These are phyloP conservation scores for Fusarium equiseti DNA, from an alignment of 2,329 filamentous ascomycete species.

Conservation along the genomic window DNA sequence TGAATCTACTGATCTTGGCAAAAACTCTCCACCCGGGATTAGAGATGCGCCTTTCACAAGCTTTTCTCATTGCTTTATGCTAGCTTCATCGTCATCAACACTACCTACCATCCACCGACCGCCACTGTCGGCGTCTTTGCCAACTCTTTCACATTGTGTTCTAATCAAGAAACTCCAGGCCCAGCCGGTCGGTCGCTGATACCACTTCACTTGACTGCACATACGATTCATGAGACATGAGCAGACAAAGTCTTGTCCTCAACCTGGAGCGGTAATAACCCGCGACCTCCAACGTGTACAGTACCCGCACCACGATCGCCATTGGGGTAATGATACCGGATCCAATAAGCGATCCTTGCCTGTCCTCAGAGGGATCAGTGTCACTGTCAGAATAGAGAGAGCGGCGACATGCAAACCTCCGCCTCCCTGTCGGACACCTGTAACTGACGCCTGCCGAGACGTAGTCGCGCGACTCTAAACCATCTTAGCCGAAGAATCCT, in stretches of 20 bases:
- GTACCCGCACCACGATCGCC: slow-evolving; percentile 36
- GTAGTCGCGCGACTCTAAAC: slow-evolving; percentile 38
- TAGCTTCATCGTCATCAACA: slow-evolving; percentile 13
- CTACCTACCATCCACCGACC: slow-evolving; percentile 1
- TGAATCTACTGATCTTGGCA: slow-evolving; percentile 13
- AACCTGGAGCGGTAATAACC: background rate
- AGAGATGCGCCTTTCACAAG: slow-evolving; percentile 16
- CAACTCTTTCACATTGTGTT: background rate
- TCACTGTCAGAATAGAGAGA: slow-evolving; percentile 8
- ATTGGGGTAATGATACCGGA: slow-evolving; percentile 31
- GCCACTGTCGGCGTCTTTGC: slow-evolving; percentile 2
- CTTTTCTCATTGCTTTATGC: slow-evolving; percentile 6
- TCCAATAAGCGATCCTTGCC: slow-evolving; percentile 35
- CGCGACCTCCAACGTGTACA: slow-evolving; percentile 26
- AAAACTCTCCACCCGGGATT: slow-evolving; percentile 20
- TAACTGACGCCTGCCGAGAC: slow-evolving; percentile 37
- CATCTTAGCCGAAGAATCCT: slow-evolving; percentile 24
- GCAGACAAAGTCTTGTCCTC: background rate
- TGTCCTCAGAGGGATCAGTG: slow-evolving; percentile 10
- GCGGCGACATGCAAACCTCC: slow-evolving; percentile 12
- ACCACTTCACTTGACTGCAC: slow-evolving; percentile 2
- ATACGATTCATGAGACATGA: slow-evolving; percentile 1
- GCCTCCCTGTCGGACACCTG: slow-evolving; percentile 25
- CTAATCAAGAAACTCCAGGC: slow-evolving; percentile 23
- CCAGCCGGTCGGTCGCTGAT: slow-evolving; percentile 7